Conservation (phyloP, 768 basidiomycete species). For the Lentinula sp. region DNA sequence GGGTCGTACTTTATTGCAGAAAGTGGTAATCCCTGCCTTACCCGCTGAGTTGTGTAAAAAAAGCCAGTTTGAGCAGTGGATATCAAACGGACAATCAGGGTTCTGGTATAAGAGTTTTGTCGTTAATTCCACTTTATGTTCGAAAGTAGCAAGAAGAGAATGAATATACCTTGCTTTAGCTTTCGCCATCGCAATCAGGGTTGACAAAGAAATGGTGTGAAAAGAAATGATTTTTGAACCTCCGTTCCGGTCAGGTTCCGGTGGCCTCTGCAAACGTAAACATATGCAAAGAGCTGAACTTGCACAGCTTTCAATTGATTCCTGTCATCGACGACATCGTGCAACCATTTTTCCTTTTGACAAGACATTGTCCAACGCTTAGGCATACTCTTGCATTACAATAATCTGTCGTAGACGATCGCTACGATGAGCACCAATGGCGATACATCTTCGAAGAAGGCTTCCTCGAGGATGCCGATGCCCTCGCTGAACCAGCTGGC, state of each 20-base stretch:
- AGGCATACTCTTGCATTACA: not conserved
- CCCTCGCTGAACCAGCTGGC: conserved; percentile 81
- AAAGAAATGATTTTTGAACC: not conserved
- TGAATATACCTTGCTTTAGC: conserved; percentile 14
- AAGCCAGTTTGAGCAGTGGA: conserved; percentile 90
- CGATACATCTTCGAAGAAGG: not conserved
- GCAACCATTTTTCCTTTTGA: no score
- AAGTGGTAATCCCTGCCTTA: conserved; percentile 70
- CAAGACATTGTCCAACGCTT: no score
- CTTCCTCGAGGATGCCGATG: conserved; percentile 1
- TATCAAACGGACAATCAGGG: conserved; percentile 79
- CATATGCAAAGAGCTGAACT: no score
- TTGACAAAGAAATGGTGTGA: not conserved
- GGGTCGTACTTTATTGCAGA: conserved; percentile 94
- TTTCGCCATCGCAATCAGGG: conserved; percentile 4
- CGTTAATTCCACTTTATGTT: not conserved
- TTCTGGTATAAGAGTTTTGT: conserved; percentile 35
- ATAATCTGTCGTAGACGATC: not conserved
- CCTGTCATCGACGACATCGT: no score
- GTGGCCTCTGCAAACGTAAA: no score
- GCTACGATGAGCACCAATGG: not conserved
- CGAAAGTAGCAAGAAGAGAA: not conserved
- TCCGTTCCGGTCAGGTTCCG: no score
- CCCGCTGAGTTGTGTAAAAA: conserved; percentile 82
- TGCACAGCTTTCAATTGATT: no score